Base-by-base conservation (phyloP, 1,284 basidiomycete species). In the Leccinum fuscescens region DNA sequence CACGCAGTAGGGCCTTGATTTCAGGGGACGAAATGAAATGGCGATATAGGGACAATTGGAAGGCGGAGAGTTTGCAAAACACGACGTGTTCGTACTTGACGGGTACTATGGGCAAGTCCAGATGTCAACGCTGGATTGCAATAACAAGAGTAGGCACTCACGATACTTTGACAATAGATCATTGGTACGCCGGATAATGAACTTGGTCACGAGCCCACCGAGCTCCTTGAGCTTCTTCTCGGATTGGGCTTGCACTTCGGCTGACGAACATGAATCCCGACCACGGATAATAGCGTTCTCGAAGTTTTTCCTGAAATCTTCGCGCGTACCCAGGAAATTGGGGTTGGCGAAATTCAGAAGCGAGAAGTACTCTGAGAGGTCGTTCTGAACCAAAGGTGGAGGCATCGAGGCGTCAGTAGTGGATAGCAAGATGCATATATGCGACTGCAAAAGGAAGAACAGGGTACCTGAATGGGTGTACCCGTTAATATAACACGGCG, bases 331-430 rank as follows among this genome's bases (percentile, higher is more conserved):
- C 46, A 99, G 84, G 74, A 94, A 96, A 66, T 95, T 92, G 3
- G 97, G 97, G 69, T 98, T 99, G 59, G 96, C 96, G 69, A 99
- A 99, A 76, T 92, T 96, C 57, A 99, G 85, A 11, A 99, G 82
- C 0, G 95, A 94, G 73, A 98, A 98, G 75, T 98, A 98, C 78
- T 98, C 96, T 5, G 95, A 94, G 17, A 98, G 83, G 72, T 98
- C 95, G 72, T 98, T 98, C 88, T 98, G 57, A 22, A 37, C 49
- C 14, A 39, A 56, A 35, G 33, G 52, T 24, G 6, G 11, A 15
- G 7, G 4, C 7, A 44, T 51, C 3, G 7, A 37, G 14, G 9
- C n/a, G 35, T 62, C 6, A 66, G 20, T 1, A 50, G 1, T 27
- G 3, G 27, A 15, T 11, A 17, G n/a, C 6, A 22, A 39, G 35